A percentile compares a stretch with the other conserved stretches of the same genome.
These are phyloP conservation scores for Conticribra guillardii DNA, from an alignment of 108 stramenopile species.

Conservation along the genomic window DNA sequence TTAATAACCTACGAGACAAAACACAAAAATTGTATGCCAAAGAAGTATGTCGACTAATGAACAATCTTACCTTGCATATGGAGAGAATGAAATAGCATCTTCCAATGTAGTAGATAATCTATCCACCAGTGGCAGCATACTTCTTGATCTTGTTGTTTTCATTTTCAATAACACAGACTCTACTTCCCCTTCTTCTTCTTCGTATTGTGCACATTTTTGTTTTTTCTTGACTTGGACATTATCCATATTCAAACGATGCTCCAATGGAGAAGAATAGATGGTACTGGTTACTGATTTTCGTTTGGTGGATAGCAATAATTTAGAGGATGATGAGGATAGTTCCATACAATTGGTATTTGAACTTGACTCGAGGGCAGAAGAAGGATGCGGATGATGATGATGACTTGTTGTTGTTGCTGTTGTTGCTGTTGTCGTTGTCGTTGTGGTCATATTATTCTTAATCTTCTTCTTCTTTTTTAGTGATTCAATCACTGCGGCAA, in stretches of 20 bases:
- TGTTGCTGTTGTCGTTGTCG: no score
- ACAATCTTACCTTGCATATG: slow-evolving; percentile 32
- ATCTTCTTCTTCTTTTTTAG: slow-evolving; percentile 14
- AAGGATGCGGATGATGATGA: no score
- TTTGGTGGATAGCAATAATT: neutral
- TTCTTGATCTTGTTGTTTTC: neutral
- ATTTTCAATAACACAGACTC: no score
- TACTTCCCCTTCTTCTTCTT: neutral
- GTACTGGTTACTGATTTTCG: neutral
- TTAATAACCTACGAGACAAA: no score
- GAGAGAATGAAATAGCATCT: slow-evolving; percentile 31
- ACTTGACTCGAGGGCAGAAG: no score
- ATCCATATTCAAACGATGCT: neutral
- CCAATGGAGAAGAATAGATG: no score
- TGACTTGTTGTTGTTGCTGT: no score
- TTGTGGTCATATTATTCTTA: no score
- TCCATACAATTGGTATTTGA: neutral
- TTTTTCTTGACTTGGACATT: no score
- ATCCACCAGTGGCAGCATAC: neutral
- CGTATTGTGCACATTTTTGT: neutral
- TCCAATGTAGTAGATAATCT: slow-evolving; percentile 25
- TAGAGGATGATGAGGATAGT: neutral
- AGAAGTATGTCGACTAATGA: no score
- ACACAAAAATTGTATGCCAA: no score
- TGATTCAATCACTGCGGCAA: slow-evolving; percentile 18